phyloP scores from a whole-genome alignment of 1,139 yeast genomes.

The Sugiyamaella grinbergsii region DNA sequence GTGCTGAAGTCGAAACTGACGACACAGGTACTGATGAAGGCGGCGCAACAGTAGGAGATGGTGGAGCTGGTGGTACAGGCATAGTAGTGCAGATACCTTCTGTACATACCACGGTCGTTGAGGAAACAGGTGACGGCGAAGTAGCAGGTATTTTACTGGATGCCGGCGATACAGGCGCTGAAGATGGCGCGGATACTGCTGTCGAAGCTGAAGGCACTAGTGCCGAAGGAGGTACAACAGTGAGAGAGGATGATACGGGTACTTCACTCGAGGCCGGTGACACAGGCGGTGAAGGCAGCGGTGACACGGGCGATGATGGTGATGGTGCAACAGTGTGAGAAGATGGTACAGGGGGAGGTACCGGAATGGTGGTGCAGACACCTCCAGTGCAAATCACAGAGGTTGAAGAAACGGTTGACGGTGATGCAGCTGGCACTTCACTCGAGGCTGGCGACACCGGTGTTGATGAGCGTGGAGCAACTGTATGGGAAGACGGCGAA shows the following conservation, averaged over 20 bases:
- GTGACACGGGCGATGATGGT: neutral
- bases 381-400: conserved; percentile 5
- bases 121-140: neutral
- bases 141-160: neutral
- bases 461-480: too few relatives aligned
- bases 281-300: too few relatives aligned
- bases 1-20: conserved; percentile 1
- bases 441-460: too few relatives aligned
- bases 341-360: conserved; percentile 14
- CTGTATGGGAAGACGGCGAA: neutral
- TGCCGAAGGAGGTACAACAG: too few relatives aligned
- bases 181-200: too few relatives aligned
- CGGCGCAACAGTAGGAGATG: conserved; percentile 9
- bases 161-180: neutral
- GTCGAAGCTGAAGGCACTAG: too few relatives aligned
- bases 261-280: neutral
- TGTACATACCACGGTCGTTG: neutral
- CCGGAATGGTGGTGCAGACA: conserved; percentile 1
- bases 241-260: neutral
- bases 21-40: neutral
- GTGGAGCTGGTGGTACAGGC: neutral
- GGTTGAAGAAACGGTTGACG: conserved; percentile 1
- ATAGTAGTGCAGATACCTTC: conserved; percentile 15
- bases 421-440: neutral
- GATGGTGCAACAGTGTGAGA: too few relatives aligned